phyloP scores from a whole-genome alignment of 2,329 filamentous ascomycete species.

The Pseudogymnoascus sp. region DNA sequence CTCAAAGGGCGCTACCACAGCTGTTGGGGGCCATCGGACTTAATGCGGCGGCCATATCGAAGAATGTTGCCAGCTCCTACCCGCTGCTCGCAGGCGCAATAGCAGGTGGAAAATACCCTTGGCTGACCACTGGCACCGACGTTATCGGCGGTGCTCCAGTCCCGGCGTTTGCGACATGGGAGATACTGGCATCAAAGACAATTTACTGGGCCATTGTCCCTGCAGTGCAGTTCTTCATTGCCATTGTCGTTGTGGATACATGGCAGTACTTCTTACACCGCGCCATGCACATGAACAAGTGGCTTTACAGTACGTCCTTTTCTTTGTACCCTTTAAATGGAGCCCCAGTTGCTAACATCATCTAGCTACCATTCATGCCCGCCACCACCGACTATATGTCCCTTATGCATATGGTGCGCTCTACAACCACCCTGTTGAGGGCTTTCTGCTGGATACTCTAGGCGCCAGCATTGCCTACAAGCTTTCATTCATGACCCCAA shows the following conservation, averaged over 20 bases:
- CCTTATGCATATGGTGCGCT: conserved; percentile 95
- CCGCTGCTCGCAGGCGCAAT: conserved; percentile 67
- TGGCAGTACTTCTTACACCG: conserved; percentile 99
- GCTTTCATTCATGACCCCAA: conserved; percentile 67
- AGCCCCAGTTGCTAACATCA: conserved; percentile 18
- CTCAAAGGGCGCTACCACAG: conserved; percentile 67
- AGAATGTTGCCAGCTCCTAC: conserved; percentile 62
- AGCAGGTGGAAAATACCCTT: conserved; percentile 73
- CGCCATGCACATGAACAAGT: conserved; percentile 94
- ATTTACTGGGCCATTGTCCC: conserved; percentile 77
- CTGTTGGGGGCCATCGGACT: conserved; percentile 65
- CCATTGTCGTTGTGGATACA: conserved; percentile 72
- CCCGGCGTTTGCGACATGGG: conserved; percentile 76
- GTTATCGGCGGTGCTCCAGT: conserved; percentile 43
- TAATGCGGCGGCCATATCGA: conserved; percentile 65
- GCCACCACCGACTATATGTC: conserved; percentile 93
- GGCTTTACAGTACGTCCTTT: conserved; percentile 79
- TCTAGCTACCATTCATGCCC: conserved; percentile 77
- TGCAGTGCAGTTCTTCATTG: conserved; percentile 64
- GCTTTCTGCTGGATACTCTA: conserved; percentile 84
- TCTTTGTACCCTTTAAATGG: background rate
- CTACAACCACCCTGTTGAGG: conserved; percentile 94
- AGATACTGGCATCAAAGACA: conserved; percentile 61
- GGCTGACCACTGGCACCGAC: conserved; percentile 51
- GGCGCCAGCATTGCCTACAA: conserved; percentile 82